Conservation (phyloP, 169 alveolate species). For the Plasmodium berghei region DNA sequence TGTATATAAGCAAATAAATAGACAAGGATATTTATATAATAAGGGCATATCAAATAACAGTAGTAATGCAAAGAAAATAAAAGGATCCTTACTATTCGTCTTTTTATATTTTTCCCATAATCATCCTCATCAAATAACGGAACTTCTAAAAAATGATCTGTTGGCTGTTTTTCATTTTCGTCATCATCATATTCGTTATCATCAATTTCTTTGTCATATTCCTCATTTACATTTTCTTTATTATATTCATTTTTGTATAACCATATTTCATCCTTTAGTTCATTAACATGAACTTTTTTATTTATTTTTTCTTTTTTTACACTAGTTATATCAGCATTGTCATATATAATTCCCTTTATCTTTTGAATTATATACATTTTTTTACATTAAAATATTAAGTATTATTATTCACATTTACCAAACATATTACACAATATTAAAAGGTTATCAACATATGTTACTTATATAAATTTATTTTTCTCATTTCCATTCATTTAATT, state of each 20-base stretch:
- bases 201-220: slow-evolving; percentile 26
- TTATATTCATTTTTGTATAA: slow-evolving; percentile 53
- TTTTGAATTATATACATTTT: slow-evolving; percentile 39
- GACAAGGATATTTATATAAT: no score
- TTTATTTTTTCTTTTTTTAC: slow-evolving; percentile 27
- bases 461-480: no score
- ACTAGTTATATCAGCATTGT: slow-evolving; percentile 20
- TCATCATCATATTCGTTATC: slow-evolving; percentile 41
- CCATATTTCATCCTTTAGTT: slow-evolving; percentile 76
- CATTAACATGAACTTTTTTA: slow-evolving; percentile 46
- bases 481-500: no score
- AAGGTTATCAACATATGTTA: no score
- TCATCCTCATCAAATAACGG: slow-evolving; percentile 77
- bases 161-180: slow-evolving; percentile 30
- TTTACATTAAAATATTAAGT: not conserved
- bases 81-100: slow-evolving; percentile 29
- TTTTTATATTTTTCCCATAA: slow-evolving; percentile 43
- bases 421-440: no score
- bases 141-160: slow-evolving; percentile 72
- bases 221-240: slow-evolving; percentile 45
- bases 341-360: slow-evolving; percentile 35
- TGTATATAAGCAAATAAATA: not conserved
- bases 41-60: no score
- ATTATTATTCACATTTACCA: not conserved
- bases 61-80: not conserved